These are phyloP conservation scores for Puccinia polysora DNA, from an alignment of 1,284 basidiomycete species.

Conservation along the genomic window DNA sequence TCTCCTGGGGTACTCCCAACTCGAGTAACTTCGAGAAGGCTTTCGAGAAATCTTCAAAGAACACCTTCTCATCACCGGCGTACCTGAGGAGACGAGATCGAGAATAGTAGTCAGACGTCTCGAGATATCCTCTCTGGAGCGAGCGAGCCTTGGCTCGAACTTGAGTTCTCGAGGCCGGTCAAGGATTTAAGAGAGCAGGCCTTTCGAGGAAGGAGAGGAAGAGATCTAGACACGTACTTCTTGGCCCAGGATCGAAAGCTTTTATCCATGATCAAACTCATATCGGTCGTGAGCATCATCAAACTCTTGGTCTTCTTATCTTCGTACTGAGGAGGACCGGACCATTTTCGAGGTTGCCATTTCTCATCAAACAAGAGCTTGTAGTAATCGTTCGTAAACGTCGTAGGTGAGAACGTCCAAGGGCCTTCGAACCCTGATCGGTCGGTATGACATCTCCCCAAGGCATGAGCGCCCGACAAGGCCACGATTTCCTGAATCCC, in stretches of 20 bases:
- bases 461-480: conserved; percentile 85
- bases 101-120: not conserved
- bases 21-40: conserved; percentile 34
- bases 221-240: no score
- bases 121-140: not conserved
- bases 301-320: conserved; percentile 81
- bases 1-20: conserved; percentile 30
- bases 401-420: conserved; percentile 77
- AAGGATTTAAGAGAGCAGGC: not conserved
- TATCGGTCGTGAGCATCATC: conserved; percentile 71
- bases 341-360: conserved; percentile 60
- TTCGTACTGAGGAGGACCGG: conserved; percentile 61
- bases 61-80: conserved; percentile 21
- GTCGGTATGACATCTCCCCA: conserved; percentile 81
- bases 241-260: conserved; percentile 36
- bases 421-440: conserved; percentile 71
- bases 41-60: conserved; percentile 38
- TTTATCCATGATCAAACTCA: conserved; percentile 42
- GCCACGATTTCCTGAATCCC: conserved; percentile 62
- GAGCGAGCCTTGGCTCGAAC: not conserved
- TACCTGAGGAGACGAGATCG: conserved; percentile 8
- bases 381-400: conserved; percentile 85
- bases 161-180: not conserved
- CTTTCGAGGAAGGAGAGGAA: no score
- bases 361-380: conserved; percentile 81